These are phyloP conservation scores for Boechera stricta DNA, from an alignment of 345 rosid species.

Conservation along the genomic window DNA sequence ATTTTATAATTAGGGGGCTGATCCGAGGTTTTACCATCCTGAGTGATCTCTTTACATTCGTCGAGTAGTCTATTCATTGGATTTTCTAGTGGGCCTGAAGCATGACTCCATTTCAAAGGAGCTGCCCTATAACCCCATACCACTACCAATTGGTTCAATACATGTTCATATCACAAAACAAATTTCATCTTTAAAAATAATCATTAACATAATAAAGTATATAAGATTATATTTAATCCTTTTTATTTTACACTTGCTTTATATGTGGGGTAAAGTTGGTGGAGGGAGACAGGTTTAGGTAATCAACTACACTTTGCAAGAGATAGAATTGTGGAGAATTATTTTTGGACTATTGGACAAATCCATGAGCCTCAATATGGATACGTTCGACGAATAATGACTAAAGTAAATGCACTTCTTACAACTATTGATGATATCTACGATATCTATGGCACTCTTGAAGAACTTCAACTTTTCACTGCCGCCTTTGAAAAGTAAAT, in stretches of 20 bases:
- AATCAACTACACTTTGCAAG: slow-evolving; percentile 44
- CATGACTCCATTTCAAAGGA: too few species aligned
- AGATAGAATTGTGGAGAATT: slow-evolving; percentile 52
- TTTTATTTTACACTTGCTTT: neutral
- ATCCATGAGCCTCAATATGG: slow-evolving; percentile 46
- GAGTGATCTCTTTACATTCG: too few species aligned
- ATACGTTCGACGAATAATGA: slow-evolving; percentile 31
- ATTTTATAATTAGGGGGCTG: too few species aligned
- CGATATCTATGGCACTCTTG: slow-evolving; percentile 51
- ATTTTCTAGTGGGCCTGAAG: too few species aligned
- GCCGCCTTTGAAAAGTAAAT: slow-evolving; percentile 45
- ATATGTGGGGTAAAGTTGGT: slow-evolving; percentile 47
- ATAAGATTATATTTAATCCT: neutral
- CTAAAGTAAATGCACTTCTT: slow-evolving; percentile 38
- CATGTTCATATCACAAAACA: too few species aligned
- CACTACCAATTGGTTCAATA: too few species aligned
- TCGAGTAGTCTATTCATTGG: too few species aligned
- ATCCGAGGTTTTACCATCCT: too few species aligned
- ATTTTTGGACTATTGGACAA: slow-evolving; percentile 47
- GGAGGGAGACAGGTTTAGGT: slow-evolving; percentile 44
- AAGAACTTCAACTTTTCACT: slow-evolving; percentile 54
- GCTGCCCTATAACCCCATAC: too few species aligned
- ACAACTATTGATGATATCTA: slow-evolving; percentile 52
- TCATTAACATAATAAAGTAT: too few species aligned
- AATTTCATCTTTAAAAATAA: too few species aligned